Evolutionary conservation across 1,284 basidiomycete species (phyloP), one percentile per base, ranked within the genome.

Genomic region (Melampsora larici-populina): DNA sequence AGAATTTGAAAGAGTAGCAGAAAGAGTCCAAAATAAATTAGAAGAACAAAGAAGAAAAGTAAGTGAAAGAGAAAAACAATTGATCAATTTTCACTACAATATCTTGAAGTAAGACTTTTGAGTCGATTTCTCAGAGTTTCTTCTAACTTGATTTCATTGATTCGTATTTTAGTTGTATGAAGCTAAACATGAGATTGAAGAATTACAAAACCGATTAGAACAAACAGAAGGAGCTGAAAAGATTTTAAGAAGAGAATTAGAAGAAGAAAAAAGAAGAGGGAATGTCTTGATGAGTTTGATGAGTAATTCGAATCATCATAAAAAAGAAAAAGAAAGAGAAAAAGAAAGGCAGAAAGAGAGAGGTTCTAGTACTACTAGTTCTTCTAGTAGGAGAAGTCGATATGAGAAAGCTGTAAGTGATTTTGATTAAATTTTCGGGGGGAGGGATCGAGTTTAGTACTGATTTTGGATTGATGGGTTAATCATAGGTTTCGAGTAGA

Each of bases 1-100:
- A 7, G 74, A 77, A 51, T 77, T 77, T 26, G 74, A 77, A 51
- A 69, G 24, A 31, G 74, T 77, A 31, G 74, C 74, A 13, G 74
- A 77, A 51, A 49, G 74, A 18, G 74, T 77, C 17, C 74, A 70
- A 64, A 66, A 62, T 2, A 77, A 77, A n/a, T 55, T 77, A 15
- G 58, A 70, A 62, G 65, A 69, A 18, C 74, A 77, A 51, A 49
- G 67, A 9, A 62, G 51, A 6, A 77, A 77, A 43, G 74, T 77
- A n/a, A 40, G 74, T 1, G 6, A 49, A 46, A 46, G 2, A 11
- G 11, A n/a, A n/a, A n/a, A n/a, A n/a, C n/a, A n/a, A n/a, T n/a
- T 46, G 17, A 8, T 21, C 29, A 49, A 43, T 8, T 70, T 55
- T 8, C 13, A 29, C 46, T 13, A 7, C 43, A n/a, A 55, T 1